phyloP scores from a whole-genome alignment of 257 asterid genomes.

The Primulina eburnea region DNA sequence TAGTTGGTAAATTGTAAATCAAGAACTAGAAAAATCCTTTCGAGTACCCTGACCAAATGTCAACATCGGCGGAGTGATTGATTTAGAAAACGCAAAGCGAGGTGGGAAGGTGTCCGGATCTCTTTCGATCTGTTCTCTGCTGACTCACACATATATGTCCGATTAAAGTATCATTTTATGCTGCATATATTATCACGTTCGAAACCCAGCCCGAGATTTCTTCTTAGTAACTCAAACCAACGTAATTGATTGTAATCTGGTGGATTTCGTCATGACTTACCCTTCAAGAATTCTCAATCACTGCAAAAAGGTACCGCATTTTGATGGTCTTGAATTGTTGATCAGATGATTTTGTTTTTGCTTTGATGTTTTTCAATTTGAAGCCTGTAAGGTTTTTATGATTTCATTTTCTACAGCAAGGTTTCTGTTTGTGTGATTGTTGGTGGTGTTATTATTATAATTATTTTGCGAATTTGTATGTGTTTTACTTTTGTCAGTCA shows the following conservation, averaged over 20 bases:
- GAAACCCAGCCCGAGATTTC: not conserved
- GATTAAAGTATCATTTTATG: too few relatives aligned
- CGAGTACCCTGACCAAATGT: not conserved
- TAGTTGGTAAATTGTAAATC: too few relatives aligned
- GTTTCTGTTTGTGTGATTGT: not conserved
- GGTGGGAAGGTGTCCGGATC: not conserved
- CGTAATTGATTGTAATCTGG: not conserved
- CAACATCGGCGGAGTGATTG: conserved; percentile 3
- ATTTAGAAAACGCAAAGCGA: not conserved
- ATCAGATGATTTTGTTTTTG: not conserved
- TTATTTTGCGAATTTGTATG: not conserved
- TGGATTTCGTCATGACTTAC: not conserved
- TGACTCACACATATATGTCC: too few relatives aligned
- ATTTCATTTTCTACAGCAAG: not conserved
- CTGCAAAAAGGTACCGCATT: not conserved
- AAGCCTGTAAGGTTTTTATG: not conserved
- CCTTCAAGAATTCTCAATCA: not conserved
- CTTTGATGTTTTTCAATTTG: not conserved
- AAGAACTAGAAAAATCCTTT: too few relatives aligned
- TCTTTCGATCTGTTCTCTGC: not conserved
- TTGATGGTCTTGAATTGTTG: not conserved
- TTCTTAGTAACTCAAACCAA: not conserved
- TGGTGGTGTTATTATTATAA: not conserved
- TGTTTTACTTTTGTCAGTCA: not conserved
- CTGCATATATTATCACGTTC: not conserved